A percentile compares a stretch with the other conserved stretches of the same genome.
phyloP scores from a whole-genome alignment of 148 eudicot genomes.

The Rhododendron griersonianum region DNA sequence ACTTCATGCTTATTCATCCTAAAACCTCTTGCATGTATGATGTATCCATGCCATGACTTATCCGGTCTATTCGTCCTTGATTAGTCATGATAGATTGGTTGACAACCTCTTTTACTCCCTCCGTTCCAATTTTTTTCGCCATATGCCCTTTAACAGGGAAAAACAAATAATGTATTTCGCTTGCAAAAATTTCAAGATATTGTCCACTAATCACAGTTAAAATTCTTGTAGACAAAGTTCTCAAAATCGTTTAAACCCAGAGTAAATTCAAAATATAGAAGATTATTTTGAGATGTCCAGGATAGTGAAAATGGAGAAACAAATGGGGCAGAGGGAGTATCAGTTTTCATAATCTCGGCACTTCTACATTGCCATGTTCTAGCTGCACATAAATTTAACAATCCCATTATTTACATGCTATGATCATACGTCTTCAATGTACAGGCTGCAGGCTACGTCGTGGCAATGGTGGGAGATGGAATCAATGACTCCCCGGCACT shows the following conservation, averaged over 20 bases:
- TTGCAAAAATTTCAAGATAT: background rate
- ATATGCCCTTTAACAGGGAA: background rate
- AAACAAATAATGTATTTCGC: background rate
- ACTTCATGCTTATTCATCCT: background rate
- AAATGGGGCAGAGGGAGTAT: background rate
- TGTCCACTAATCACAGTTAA: background rate
- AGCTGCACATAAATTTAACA: background rate
- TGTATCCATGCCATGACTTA: background rate
- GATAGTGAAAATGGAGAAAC: too few relatives aligned
- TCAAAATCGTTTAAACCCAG: too few relatives aligned
- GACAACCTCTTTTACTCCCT: background rate
- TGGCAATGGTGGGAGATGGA: slow-evolving; percentile 99
- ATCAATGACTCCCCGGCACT: slow-evolving; percentile 95
- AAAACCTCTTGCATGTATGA: background rate
- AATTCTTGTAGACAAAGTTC: background rate
- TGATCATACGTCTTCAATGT: background rate
- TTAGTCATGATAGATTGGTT: background rate
- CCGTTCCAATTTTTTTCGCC: background rate
- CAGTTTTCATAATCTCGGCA: background rate
- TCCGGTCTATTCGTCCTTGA: background rate
- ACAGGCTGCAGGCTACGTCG: slow-evolving; percentile 68
- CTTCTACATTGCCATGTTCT: background rate
- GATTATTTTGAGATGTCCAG: too few relatives aligned
- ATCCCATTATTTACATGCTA: background rate
- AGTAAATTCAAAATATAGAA: too few relatives aligned